A percentile compares a stretch with the other conserved stretches of the same genome.
These are phyloP conservation scores for Penicillium tannophilum DNA, from an alignment of 495 filamentous ascomycete species.

Conservation along the genomic window DNA sequence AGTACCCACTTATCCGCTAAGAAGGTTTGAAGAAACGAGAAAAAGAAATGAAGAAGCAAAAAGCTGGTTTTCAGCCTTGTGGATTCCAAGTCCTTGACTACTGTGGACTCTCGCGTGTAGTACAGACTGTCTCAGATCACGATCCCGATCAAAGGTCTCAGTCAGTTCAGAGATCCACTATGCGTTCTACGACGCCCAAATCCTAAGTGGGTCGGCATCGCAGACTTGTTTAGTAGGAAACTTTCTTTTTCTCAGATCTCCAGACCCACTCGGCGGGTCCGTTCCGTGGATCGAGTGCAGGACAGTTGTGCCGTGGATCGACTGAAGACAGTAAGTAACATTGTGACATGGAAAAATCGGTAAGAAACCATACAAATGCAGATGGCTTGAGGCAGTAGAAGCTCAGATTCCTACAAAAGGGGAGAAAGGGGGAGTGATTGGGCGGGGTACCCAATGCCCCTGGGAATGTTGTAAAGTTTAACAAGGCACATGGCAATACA, in stretches of 20 bases:
- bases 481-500: background rate
- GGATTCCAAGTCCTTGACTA: background rate
- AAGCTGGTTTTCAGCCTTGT: background rate
- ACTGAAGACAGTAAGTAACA: no score
- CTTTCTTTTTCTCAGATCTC: background rate
- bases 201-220: no score
- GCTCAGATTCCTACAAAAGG: background rate
- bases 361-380: background rate
- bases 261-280: background rate
- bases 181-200: no score
- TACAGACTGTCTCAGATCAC: background rate
- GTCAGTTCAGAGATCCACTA: no score
- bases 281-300: background rate
- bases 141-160: background rate
- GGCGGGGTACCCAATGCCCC: background rate
- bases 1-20: no score
- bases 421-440: background rate
- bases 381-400: background rate
- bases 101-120: background rate
- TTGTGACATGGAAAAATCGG: background rate
- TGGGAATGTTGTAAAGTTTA: background rate
- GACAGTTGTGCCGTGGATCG: no score
- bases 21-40: no score
- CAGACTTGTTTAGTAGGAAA: background rate
- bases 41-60: background rate